Percentiles rank a stretch among this genome's conserved stretches.
These are phyloP conservation scores for Tolypocladium album DNA, from an alignment of 2,329 filamentous ascomycete species.

Conservation along the genomic window DNA sequence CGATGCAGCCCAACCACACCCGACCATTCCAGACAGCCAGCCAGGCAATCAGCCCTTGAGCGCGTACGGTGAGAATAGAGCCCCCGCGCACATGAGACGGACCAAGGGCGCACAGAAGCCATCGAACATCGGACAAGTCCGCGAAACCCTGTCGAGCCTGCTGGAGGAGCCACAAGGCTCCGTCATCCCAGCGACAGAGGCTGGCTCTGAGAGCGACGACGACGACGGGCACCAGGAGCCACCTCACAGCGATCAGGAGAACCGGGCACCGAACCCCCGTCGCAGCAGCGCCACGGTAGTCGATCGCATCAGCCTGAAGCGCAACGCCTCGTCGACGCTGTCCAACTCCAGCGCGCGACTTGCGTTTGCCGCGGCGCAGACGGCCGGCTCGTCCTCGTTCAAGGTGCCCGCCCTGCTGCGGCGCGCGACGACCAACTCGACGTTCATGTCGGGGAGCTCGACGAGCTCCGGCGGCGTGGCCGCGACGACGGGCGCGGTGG, in stretches of 20 bases:
- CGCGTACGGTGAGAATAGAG: slow-evolving; percentile 32
- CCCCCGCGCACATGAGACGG: slow-evolving; percentile 50
- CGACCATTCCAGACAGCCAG: slow-evolving; percentile 41
- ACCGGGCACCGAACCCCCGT: slow-evolving; percentile 25
- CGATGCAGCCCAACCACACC: slow-evolving; percentile 15
- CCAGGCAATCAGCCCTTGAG: slow-evolving; percentile 25
- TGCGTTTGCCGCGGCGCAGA: slow-evolving; percentile 42
- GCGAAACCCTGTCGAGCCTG: slow-evolving; percentile 72
- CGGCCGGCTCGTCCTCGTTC: slow-evolving; percentile 37
- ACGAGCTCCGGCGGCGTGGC: slow-evolving; percentile 8
- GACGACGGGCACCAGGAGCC: slow-evolving; percentile 16
- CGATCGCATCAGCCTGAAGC: slow-evolving; percentile 64
- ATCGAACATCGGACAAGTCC: slow-evolving; percentile 66
- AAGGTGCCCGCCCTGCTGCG: slow-evolving; percentile 62
- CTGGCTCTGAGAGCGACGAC: slow-evolving; percentile 28
- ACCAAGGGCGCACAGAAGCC: slow-evolving; percentile 56
- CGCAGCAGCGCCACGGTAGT: slow-evolving; percentile 40
- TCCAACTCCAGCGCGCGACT: slow-evolving; percentile 28
- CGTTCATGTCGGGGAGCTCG: slow-evolving; percentile 27
- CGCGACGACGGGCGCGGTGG: background rate
- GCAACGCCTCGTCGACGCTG: slow-evolving; percentile 31
- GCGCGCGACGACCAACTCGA: slow-evolving; percentile 59
- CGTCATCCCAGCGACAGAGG: slow-evolving; percentile 33
- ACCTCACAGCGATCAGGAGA: slow-evolving; percentile 37
- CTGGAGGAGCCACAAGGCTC: slow-evolving; percentile 56